Base-by-base conservation (phyloP, 495 filamentous ascomycete genomes). In the Parathielavia appendiculata region DNA sequence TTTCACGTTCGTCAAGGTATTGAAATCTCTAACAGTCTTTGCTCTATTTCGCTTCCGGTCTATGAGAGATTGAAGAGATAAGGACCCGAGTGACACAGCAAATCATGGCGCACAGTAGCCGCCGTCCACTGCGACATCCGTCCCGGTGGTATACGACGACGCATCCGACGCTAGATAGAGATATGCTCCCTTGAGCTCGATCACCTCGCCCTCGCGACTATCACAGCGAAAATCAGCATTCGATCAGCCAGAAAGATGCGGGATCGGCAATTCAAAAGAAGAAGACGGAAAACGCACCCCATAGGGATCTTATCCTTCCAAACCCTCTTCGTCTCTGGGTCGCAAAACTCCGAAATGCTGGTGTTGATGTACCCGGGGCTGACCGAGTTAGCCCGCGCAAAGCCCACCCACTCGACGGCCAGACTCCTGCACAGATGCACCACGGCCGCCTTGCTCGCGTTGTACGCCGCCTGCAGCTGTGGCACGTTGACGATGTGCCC, bases 331-430 rank as follows among this genome's bases (percentile, higher is more conserved):
- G 80, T 85, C 60, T 88, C 85, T 38, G 81, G 63, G 0, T 85
- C 76, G 9, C 88, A 81, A 63, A 92, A 95, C 61, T 77, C 74
- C 38, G 87, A 88, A 63, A 95, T 87, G 64, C 90, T 90, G 0
- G 90, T 96, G 23, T 80, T 82, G 59, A 95, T 93, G 69, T 93
- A 96, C 5, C 91, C 91, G 1, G 91, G 92, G 4, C 86, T 91
- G 35, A 96, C 73, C 22, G 83, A 83, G 72, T 96, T 96, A 53
- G 81, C 86, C 26, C 91, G 81, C 11, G 91, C 91, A 66, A 90
- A 95, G 30, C 84, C 85, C 20, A 88, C 82, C 90, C 90, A 95
- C 70, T 96, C 91, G 26, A 95, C 81, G 2, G 91, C 89, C 13
- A 96, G 78, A 19, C 86, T 88, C 69, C 80, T 84, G 84, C 87